Evolutionary conservation across 1,139 yeast genomes (phyloP).

Genomic region (Entelexis paramagnoliae): DNA sequence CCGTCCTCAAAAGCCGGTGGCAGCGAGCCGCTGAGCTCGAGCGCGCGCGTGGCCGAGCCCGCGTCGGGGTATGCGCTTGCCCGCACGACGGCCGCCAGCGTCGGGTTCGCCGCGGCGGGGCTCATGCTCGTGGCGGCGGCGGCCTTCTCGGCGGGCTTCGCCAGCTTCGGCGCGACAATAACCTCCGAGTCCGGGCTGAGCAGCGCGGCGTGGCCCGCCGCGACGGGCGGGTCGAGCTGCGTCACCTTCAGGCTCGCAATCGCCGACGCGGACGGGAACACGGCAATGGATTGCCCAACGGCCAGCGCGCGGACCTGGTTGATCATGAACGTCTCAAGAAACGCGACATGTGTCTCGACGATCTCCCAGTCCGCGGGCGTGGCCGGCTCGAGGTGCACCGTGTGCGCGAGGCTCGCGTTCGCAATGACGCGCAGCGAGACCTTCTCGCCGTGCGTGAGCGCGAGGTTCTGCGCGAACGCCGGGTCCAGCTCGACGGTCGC

Average conservation of each 20-base stretch:
- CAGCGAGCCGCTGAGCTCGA: slow-evolving; percentile 15
- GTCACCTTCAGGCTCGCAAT: slow-evolving; percentile 55
- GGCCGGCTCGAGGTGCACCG: slow-evolving; percentile 68
- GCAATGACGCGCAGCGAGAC: slow-evolving; percentile 37
- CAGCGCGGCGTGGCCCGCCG: slow-evolving; percentile 37
- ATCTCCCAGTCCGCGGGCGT: slow-evolving; percentile 83
- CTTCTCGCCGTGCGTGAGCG: slow-evolving; percentile 29
- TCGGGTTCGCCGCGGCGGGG: background rate
- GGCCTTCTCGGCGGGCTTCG: slow-evolving; percentile 22
- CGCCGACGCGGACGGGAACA: slow-evolving; percentile 59
- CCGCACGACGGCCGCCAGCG: background rate
- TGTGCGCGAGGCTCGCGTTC: slow-evolving; percentile 43
- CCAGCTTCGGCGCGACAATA: slow-evolving; percentile 68
- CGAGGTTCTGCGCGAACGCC: slow-evolving; percentile 39
- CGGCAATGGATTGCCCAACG: slow-evolving; percentile 49
- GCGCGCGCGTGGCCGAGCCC: slow-evolving; percentile 10
- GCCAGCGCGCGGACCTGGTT: slow-evolving; percentile 74
- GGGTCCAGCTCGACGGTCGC: slow-evolving; percentile 46
- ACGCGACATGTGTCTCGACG: slow-evolving; percentile 71
- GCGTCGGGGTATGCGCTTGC: background rate
- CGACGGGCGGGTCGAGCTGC: slow-evolving; percentile 43
- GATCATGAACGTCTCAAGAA: slow-evolving; percentile 62
- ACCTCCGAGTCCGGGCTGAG: slow-evolving; percentile 68
- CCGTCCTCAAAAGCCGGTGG: slow-evolving; percentile 1
- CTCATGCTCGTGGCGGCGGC: background rate